Evolutionary conservation across 345 rosid species (phyloP).

Genomic region (Physaria fendleri): DNA sequence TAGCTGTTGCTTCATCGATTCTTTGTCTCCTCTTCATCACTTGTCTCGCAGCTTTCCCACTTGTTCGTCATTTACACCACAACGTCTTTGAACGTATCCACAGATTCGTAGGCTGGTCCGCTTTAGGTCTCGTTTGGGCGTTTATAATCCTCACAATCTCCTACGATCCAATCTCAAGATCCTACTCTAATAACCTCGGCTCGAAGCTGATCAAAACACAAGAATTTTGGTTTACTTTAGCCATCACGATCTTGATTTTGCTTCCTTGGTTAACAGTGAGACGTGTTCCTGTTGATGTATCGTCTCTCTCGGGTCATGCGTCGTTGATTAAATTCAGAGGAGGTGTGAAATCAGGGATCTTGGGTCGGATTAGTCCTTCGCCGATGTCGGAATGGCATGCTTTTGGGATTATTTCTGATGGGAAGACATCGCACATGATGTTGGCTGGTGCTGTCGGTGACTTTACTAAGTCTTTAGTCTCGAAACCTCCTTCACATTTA

Average conservation of each 20-base stretch:
- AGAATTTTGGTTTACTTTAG: constrained; percentile 74
- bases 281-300: constrained; percentile 46
- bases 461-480: constrained; percentile 58
- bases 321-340: constrained; percentile 63
- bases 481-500: constrained; percentile 61
- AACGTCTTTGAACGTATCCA: constrained; percentile 69
- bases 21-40: constrained; percentile 58
- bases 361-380: constrained; percentile 89
- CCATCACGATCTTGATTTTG: constrained; percentile 47
- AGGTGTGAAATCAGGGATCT: constrained; percentile 62
- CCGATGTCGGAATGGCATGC: constrained; percentile 94
- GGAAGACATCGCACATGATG: constrained; percentile 79
- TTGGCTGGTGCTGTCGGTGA: constrained; percentile 88
- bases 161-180: constrained; percentile 50
- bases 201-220: constrained; percentile 42
- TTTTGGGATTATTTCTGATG: constrained; percentile 73
- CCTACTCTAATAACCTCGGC: constrained; percentile 42
- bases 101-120: constrained; percentile 66
- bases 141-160: constrained; percentile 51
- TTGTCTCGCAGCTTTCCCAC: constrained; percentile 61
- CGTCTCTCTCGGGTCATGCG: constrained; percentile 68
- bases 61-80: constrained; percentile 79
- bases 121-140: constrained; percentile 66
- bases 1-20: constrained; percentile 47
- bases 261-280: constrained; percentile 75